These are phyloP conservation scores for Comarum palustre DNA, from an alignment of 306 rosid species.

Conservation along the genomic window DNA sequence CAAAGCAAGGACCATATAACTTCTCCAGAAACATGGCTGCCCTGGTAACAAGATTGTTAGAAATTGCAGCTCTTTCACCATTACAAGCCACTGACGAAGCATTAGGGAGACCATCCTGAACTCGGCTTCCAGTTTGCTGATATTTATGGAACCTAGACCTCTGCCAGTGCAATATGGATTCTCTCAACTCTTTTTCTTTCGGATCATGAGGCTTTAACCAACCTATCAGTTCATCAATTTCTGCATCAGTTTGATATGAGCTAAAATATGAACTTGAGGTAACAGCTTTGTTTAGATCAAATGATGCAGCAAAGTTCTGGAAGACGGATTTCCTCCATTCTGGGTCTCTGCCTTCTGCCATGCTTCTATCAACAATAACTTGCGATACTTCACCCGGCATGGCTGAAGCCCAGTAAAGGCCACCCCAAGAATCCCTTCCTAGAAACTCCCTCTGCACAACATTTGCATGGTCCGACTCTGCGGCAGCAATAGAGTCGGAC, in stretches of 20 bases:
- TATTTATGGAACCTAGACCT: conserved; percentile 54
- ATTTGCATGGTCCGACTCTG: conserved; percentile 61
- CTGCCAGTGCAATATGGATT: conserved; percentile 64
- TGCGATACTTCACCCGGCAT: conserved; percentile 45
- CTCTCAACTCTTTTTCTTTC: conserved; percentile 79
- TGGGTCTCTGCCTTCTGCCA: conserved; percentile 27
- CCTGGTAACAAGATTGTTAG: conserved; percentile 58
- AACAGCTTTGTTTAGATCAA: conserved; percentile 31
- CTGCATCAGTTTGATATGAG: conserved; percentile 70
- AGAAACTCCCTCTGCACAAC: conserved; percentile 74
- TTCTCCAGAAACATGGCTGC: conserved; percentile 69
- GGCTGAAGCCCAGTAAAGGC: conserved; percentile 74
- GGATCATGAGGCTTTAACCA: conserved; percentile 66
- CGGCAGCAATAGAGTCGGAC: conserved; percentile 57
- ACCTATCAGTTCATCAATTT: conserved; percentile 57
- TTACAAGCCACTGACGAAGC: conserved; percentile 33
- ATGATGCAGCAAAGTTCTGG: conserved; percentile 35
- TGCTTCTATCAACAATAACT: conserved; percentile 64
- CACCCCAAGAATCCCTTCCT: conserved; percentile 74
- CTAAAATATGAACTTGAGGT: conserved; percentile 51
- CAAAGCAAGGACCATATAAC: conserved; percentile 62
- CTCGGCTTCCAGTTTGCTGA: conserved; percentile 34
- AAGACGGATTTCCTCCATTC: conserved; percentile 32
- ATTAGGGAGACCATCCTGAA: conserved; percentile 40
- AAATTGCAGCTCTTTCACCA: conserved; percentile 34